Conservation (phyloP, 208 protist genomes). For the Wallacemonas collosoma region DNA sequence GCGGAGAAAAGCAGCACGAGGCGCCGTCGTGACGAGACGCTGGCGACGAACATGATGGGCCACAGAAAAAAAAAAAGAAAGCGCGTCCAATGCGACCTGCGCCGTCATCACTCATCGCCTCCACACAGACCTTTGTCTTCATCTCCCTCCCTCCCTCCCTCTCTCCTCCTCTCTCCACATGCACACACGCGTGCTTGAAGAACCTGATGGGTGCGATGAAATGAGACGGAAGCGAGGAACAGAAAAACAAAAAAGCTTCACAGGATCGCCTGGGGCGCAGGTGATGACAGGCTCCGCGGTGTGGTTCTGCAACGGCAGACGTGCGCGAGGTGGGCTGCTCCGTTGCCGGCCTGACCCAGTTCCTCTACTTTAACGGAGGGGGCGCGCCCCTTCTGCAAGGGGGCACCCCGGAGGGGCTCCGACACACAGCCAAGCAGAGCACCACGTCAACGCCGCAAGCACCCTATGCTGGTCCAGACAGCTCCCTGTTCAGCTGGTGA, state of each 20-base stretch:
- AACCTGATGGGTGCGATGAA: too few species aligned
- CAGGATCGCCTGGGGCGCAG: conserved; percentile 58
- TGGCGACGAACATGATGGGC: too few species aligned
- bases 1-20: too few species aligned
- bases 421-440: conserved; percentile 90
- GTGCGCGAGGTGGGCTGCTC: conserved; percentile 86
- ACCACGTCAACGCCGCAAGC: conserved; percentile 85
- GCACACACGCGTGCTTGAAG: conserved; percentile 49
- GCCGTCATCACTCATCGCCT: background rate
- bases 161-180: conserved; percentile 36
- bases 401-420: conserved; percentile 24
- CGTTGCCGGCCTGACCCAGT: conserved; percentile 88
- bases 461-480: conserved; percentile 70
- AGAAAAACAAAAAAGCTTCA: conserved; percentile 47
- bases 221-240: too few species aligned
- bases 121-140: background rate
- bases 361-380: conserved; percentile 68
- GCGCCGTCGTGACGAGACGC: too few species aligned
- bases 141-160: conserved; percentile 3
- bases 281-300: conserved; percentile 80
- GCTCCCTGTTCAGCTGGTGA: conserved; percentile 33
- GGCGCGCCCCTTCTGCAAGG: conserved; percentile 57
- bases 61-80: too few species aligned
- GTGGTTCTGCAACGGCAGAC: conserved; percentile 87
- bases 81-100: background rate